Evolutionary conservation across 768 basidiomycete genomes (phyloP).

Genomic region (Steccherinum ochraceum): DNA sequence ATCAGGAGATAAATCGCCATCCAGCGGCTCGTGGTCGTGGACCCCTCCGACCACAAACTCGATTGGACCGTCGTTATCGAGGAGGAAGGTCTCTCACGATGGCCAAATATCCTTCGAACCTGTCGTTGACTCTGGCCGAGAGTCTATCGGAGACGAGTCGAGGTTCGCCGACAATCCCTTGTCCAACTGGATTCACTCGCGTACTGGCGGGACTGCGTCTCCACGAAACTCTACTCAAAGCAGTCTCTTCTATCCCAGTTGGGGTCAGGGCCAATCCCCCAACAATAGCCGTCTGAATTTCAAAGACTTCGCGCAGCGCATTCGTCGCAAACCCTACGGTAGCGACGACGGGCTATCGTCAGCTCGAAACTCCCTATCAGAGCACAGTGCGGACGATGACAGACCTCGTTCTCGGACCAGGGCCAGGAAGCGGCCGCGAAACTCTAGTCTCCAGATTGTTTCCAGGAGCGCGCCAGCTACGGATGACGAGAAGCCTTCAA

Average conservation of each 20-base stretch:
- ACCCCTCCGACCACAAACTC: constrained; percentile 28
- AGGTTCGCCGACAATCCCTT: constrained; percentile 32
- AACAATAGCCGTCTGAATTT: constrained; percentile 36
- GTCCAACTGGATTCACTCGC: constrained; percentile 13
- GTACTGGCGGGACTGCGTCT: constrained; percentile 16
- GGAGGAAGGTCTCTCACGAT: constrained; percentile 35
- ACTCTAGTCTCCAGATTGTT: constrained; percentile 11
- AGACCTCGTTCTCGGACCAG: constrained; percentile 6
- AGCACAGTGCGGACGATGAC: constrained; percentile 21
- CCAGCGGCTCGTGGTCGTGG: constrained; percentile 21
- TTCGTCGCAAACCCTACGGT: constrained; percentile 27
- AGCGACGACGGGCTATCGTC: constrained; percentile 48
- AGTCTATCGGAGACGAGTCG: constrained; percentile 39
- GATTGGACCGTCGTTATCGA: constrained; percentile 32
- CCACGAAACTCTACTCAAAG: constrained; percentile 29
- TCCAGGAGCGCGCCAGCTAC: constrained; percentile 1
- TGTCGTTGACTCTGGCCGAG: constrained; percentile 37
- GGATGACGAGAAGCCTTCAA: background rate
- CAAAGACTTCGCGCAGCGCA: constrained; percentile 30
- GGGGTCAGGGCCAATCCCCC: constrained; percentile 34
- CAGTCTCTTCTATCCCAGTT: constrained; percentile 29
- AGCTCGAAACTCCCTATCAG: constrained; percentile 38
- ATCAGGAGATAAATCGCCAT: constrained; percentile 15
- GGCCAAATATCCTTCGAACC: constrained; percentile 57
- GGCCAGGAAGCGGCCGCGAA: constrained; percentile 6